Conservation (phyloP, 768 basidiomycete species). For the Psilocybe subaeruginosa region DNA sequence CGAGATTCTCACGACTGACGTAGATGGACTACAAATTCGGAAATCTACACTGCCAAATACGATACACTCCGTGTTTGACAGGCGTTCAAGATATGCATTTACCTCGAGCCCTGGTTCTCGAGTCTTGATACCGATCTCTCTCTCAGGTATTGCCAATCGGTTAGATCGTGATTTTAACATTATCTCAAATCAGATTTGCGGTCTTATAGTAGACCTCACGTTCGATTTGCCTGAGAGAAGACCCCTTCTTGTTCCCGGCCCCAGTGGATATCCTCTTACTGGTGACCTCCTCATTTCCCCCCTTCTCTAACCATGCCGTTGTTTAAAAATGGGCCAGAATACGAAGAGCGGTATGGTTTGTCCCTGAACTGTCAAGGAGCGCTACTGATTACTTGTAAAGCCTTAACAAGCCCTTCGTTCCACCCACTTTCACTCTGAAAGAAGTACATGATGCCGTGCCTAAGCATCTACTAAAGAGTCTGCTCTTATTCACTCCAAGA, state of each 20-base stretch:
- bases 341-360: slow-evolving; percentile 36
- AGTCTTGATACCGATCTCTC: neutral
- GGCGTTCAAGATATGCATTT: neutral
- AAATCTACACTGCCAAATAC: neutral
- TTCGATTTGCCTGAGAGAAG: neutral
- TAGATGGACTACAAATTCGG: neutral
- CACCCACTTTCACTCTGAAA: slow-evolving; percentile 52
- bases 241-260: slow-evolving; percentile 3
- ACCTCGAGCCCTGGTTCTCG: neutral
- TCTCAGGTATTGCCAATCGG: neutral
- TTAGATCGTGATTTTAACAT: neutral
- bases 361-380: neutral
- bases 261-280: slow-evolving; percentile 7
- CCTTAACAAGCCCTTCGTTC: slow-evolving; percentile 46
- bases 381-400: slow-evolving; percentile 24
- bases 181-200: neutral
- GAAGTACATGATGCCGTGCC: slow-evolving; percentile 60
- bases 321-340: slow-evolving; percentile 42
- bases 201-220: neutral
- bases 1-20: neutral
- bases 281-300: slow-evolving; percentile 5
- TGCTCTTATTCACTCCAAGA: slow-evolving; percentile 7
- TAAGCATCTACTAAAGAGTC: slow-evolving; percentile 50
- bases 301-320: slow-evolving; percentile 18
- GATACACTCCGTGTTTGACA: neutral